phyloP scores from a whole-genome alignment of 116 monocot genomes.

The Trichopus zeylanicus region DNA sequence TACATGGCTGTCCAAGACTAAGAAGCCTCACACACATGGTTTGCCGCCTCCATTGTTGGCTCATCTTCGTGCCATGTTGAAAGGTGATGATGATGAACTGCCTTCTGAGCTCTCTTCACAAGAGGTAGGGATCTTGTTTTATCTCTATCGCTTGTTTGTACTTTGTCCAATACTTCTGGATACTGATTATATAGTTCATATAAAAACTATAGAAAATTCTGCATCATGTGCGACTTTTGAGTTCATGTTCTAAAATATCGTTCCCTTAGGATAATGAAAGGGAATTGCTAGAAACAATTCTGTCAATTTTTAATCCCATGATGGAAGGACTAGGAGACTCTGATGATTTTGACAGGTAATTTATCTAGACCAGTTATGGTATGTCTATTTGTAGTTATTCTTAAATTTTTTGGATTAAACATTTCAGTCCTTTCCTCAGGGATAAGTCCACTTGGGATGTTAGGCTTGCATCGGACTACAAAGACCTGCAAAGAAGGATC shows the following conservation, averaged over 20 bases:
- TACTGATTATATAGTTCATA: neutral
- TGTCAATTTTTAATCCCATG: slow-evolving; percentile 78
- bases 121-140: slow-evolving; percentile 22
- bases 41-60: slow-evolving; percentile 49
- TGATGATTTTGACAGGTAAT: slow-evolving; percentile 31
- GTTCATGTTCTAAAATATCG: neutral
- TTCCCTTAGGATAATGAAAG: slow-evolving; percentile 29
- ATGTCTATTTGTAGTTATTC: neutral
- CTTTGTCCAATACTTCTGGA: no score
- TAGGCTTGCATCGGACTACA: slow-evolving; percentile 47
- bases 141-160: neutral
- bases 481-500: slow-evolving; percentile 35
- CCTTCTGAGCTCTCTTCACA: slow-evolving; percentile 11
- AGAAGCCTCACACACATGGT: slow-evolving; percentile 34
- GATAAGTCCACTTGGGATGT: slow-evolving; percentile 54
- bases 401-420: neutral
- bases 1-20: slow-evolving; percentile 69
- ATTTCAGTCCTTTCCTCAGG: slow-evolving; percentile 10
- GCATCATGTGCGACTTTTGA: neutral
- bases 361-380: neutral
- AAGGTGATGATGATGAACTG: slow-evolving; percentile 6
- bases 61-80: slow-evolving; percentile 30
- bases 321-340: slow-evolving; percentile 39
- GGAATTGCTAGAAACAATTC: slow-evolving; percentile 48
- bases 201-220: neutral